phyloP scores from a whole-genome alignment of 2,329 filamentous ascomycete species.

The Fusarium ramigenum region DNA sequence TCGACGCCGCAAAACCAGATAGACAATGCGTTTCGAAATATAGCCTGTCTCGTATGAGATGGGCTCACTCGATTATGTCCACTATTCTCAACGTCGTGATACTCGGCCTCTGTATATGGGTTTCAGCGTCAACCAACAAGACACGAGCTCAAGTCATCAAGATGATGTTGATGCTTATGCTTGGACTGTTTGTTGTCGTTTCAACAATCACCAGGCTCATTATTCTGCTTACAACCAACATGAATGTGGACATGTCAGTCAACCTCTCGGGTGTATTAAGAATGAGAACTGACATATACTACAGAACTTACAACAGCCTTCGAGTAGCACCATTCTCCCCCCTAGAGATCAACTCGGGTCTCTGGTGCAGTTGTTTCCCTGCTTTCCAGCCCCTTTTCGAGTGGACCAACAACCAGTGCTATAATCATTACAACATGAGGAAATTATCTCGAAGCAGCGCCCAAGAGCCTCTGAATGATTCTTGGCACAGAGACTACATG shows the following conservation, averaged over 20 bases:
- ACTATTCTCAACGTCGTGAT: slow-evolving; percentile 49
- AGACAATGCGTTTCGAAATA: slow-evolving; percentile 29
- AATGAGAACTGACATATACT: not conserved
- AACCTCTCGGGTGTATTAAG: too few relatives aligned
- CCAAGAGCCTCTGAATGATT: slow-evolving; percentile 6
- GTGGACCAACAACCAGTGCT: slow-evolving; percentile 11
- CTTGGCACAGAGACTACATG: slow-evolving; percentile 23
- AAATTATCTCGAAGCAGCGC: slow-evolving; percentile 33
- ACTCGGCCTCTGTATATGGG: slow-evolving; percentile 50
- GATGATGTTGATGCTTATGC: slow-evolving; percentile 49
- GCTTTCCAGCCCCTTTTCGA: slow-evolving; percentile 52
- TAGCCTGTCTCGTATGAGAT: slow-evolving; percentile 45
- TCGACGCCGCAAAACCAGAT: slow-evolving; percentile 17
- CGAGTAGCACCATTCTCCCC: slow-evolving; percentile 52
- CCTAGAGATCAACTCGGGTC: slow-evolving; percentile 53
- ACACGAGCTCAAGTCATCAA: slow-evolving; percentile 46
- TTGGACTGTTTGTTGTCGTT: slow-evolving; percentile 50
- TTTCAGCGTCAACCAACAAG: slow-evolving; percentile 50
- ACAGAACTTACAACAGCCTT: slow-evolving; percentile 51
- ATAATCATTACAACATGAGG: slow-evolving; percentile 24
- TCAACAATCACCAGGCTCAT: slow-evolving; percentile 52
- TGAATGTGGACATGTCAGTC: slow-evolving; percentile 46
- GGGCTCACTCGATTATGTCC: slow-evolving; percentile 45
- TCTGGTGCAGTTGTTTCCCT: slow-evolving; percentile 55
- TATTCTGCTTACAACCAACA: slow-evolving; percentile 47